Percentiles rank a stretch among this genome's conserved stretches.
These are phyloP conservation scores for Lojkania enalia DNA, from an alignment of 2,329 filamentous ascomycete species.

Conservation along the genomic window DNA sequence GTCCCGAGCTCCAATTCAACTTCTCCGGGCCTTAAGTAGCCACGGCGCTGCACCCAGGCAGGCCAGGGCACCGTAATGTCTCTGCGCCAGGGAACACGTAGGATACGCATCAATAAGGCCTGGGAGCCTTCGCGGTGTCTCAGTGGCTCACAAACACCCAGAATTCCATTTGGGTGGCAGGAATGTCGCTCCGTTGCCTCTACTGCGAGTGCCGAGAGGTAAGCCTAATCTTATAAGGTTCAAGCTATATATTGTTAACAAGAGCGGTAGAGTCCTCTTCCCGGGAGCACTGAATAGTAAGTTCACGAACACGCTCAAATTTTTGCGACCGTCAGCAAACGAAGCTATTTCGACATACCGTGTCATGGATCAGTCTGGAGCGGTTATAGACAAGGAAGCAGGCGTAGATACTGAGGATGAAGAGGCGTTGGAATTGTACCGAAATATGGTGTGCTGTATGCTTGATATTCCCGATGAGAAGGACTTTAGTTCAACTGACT, in stretches of 20 bases:
- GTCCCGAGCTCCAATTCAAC: constrained; percentile 25
- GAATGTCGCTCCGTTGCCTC: constrained; percentile 62
- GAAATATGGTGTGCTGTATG: constrained; percentile 64
- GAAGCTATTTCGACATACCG: constrained; percentile 88
- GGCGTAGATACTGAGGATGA: constrained; percentile 65
- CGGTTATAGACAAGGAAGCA: constrained; percentile 74
- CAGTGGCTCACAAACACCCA: constrained; percentile 20
- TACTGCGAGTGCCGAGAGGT: constrained; percentile 63
- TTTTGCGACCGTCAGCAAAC: constrained; percentile 72
- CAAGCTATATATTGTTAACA: constrained; percentile 1
- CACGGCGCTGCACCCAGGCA: constrained; percentile 16
- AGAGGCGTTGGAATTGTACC: constrained; percentile 64
- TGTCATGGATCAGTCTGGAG: constrained; percentile 85
- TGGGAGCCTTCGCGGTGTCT: constrained; percentile 13
- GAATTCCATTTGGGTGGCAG: constrained; percentile 29
- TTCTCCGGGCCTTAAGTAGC: constrained; percentile 33
- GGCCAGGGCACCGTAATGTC: constrained; percentile 39
- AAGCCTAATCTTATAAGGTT: constrained; percentile 27
- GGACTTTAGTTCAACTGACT: too few relatives aligned
- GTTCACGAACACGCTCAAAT: constrained; percentile 80
- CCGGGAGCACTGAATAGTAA: constrained; percentile 94
- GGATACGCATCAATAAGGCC: constrained; percentile 24
- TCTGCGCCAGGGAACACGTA: constrained; percentile 35
- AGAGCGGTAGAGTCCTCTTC: constrained; percentile 64
- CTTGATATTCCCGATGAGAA: too few relatives aligned